Conservation (phyloP, 179 eudicot species). For the Silene noctiflora region DNA sequence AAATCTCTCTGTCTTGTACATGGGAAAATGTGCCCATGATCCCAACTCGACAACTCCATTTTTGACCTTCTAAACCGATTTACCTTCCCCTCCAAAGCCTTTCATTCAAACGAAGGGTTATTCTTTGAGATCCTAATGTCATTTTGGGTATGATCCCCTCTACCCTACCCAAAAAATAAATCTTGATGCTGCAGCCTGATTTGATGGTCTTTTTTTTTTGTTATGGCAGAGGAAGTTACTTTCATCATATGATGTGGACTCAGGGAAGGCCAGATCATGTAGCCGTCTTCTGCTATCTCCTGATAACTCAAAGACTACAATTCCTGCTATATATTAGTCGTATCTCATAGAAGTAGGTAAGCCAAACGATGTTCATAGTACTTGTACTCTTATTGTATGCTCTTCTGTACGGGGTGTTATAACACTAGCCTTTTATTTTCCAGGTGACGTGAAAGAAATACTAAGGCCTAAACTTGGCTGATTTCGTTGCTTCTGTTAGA, state of each 20-base stretch:
- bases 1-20: too few species aligned
- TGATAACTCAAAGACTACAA: conserved; percentile 32
- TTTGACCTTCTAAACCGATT: too few species aligned
- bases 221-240: conserved; percentile 48
- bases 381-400: not conserved
- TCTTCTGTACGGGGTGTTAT: not conserved
- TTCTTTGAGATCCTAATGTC: too few species aligned
- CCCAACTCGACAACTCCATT: too few species aligned
- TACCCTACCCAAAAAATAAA: too few species aligned
- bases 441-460: not conserved
- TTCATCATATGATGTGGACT: conserved; percentile 36
- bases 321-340: conserved; percentile 33
- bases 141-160: too few species aligned
- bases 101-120: not conserved
- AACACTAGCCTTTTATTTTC: not conserved
- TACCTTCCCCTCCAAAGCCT: not conserved
- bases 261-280: conserved; percentile 35
- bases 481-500: too few species aligned
- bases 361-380: not conserved
- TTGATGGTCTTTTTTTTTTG: not conserved
- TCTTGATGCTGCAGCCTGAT: not conserved
- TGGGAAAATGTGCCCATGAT: too few species aligned
- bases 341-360: not conserved
- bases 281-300: conserved; percentile 21
- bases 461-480: not conserved